Evolutionary conservation across 768 basidiomycete genomes (phyloP), one percentile per base, ranked within the genome.

Genomic region (Lentinula sp.): DNA sequence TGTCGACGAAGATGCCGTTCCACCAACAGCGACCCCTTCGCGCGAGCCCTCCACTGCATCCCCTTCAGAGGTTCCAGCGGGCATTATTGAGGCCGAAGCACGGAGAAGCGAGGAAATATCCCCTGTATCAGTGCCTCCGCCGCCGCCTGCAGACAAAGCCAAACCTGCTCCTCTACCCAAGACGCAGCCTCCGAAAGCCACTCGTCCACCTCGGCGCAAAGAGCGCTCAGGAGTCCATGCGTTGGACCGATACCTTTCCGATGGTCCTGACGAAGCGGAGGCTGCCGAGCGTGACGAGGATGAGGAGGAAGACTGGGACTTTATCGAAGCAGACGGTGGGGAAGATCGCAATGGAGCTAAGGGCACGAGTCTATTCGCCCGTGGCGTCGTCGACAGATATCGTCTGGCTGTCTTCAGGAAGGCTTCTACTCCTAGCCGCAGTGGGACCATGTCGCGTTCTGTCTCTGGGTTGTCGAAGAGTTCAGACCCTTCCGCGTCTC

Each of bases 341-440:
- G 91, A 92, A 69, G 92, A 93, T 61, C 80, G 86, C 62, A 93
- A 94, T 63, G 91, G 92, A 16, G 76, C 87, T 28, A 86, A 87
- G 68, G 91, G 86, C 6, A 83, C 85, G 18, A 94, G 88, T 68
- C 80, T 95, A 42, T 95, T 94, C 69, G 88, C 93, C 46, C 85
- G 93, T n/a, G 93, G 93, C 5, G 90, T 95, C 52, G 91, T 94
- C 56, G 93, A 96, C 70, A 81, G 89, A 58, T 96, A 95, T 70
- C 80, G 84, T 61, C 77, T 96, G 58, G 86, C 89, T 15, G 91
- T 93, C 21, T 93, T 93, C 82, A 82, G 91, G 59, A 93, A 93
- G 70, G 80, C 81, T n/a, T 85, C 87, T 13, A 88, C 86, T 10
- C 85, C 88, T 4, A 76, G 77, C 46, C 76, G 80, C 53, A 76